These are phyloP conservation scores for Cutaneotrichosporon cyanovorans DNA, from an alignment of 1,284 basidiomycete genomes.

Conservation along the genomic window DNA sequence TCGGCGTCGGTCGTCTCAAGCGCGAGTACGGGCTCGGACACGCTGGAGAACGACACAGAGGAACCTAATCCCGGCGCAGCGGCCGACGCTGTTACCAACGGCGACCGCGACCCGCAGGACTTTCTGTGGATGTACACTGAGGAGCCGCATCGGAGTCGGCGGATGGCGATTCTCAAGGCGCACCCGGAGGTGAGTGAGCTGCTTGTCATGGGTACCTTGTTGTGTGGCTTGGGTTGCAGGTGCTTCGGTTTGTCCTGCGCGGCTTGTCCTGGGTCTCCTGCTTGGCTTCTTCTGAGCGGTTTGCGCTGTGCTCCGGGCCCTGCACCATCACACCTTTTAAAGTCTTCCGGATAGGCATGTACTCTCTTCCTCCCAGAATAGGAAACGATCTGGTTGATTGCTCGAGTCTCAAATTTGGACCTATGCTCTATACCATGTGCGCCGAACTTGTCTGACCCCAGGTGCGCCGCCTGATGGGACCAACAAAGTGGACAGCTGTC, in stretches of 20 bases:
- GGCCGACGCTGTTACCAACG: slow-evolving; percentile 1
- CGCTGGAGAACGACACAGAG: slow-evolving; percentile 1
- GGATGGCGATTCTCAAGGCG: slow-evolving; percentile 83
- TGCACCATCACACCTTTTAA: too few species aligned
- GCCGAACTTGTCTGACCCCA: slow-evolving; percentile 35
- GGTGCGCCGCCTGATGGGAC: slow-evolving; percentile 91
- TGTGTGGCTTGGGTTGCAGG: too few species aligned
- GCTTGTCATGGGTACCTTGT: too few species aligned
- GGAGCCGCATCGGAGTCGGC: slow-evolving; percentile 83
- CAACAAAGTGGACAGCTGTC: slow-evolving; percentile 84
- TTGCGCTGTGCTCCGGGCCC: too few species aligned
- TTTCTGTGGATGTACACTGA: slow-evolving; percentile 96
- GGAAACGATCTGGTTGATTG: too few species aligned
- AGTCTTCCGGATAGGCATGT: too few species aligned
- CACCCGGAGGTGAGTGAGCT: slow-evolving; percentile 73
- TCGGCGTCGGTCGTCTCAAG: neutral
- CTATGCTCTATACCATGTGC: neutral
- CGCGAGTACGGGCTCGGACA: neutral
- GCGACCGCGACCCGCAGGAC: slow-evolving; percentile 48
- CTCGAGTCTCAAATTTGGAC: too few species aligned
- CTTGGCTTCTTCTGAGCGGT: too few species aligned
- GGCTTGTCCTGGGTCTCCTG: too few species aligned
- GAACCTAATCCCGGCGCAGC: slow-evolving; percentile 3
- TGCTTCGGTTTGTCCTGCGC: too few species aligned
- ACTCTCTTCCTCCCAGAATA: too few species aligned